These are phyloP conservation scores for Echium plantagineum DNA, from an alignment of 257 asterid genomes.

Conservation along the genomic window DNA sequence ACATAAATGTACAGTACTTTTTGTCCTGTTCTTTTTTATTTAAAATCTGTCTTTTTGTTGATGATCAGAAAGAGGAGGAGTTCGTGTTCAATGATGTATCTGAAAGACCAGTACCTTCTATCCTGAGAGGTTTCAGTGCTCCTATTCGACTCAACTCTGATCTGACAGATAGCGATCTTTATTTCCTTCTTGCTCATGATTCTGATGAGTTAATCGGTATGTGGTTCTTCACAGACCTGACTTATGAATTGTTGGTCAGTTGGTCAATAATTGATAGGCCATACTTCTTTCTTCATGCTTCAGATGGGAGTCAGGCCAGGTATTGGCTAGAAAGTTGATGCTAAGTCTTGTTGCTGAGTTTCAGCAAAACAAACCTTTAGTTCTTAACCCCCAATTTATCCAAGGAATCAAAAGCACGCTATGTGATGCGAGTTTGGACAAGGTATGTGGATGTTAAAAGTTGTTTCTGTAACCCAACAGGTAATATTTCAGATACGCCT, in stretches of 20 bases:
- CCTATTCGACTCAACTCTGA: conserved; percentile 70
- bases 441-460: conserved; percentile 26
- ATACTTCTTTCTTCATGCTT: conserved; percentile 7
- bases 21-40: not conserved
- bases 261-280: conserved; percentile 2
- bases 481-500: not conserved
- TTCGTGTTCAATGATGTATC: conserved; percentile 46
- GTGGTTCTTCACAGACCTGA: conserved; percentile 3
- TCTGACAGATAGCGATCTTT: conserved; percentile 55
- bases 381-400: conserved; percentile 55
- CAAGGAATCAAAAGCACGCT: conserved; percentile 59
- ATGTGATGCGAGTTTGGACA: conserved; percentile 48
- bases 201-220: conserved; percentile 81
- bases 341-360: conserved; percentile 57
- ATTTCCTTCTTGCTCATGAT: conserved; percentile 74
- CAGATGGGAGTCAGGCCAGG: conserved; percentile 88
- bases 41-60: conserved; percentile 1
- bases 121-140: conserved; percentile 75
- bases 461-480: not conserved
- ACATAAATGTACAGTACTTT: not conserved
- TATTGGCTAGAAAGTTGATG: conserved; percentile 69
- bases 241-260: not conserved
- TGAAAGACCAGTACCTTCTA: conserved; percentile 60
- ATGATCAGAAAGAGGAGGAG: conserved; percentile 64
- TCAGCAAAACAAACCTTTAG: conserved; percentile 56